Evolutionary conservation across 306 rosid genomes (phyloP).

Genomic region (cucumber (Cucumis sativus)): DNA sequence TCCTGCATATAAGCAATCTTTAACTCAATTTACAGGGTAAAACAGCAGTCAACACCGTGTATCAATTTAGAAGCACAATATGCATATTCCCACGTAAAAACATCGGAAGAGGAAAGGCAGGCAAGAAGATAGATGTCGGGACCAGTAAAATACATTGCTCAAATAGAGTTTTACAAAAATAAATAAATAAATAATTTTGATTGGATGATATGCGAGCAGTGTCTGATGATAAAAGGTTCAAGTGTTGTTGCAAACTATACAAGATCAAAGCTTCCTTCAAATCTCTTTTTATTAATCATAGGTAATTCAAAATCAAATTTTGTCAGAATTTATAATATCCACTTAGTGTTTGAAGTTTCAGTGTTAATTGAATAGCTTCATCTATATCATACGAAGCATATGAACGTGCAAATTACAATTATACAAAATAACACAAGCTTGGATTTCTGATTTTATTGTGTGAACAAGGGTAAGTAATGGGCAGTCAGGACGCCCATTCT

Average conservation of each 20-base stretch:
- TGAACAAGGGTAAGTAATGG: background rate
- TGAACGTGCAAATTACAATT: background rate
- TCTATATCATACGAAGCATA: background rate
- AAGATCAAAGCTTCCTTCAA: background rate
- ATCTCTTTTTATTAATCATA: background rate
- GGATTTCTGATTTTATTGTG: background rate
- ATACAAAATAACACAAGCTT: background rate
- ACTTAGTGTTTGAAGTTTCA: background rate
- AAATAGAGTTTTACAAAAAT: background rate
- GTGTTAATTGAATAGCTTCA: background rate
- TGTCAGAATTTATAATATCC: background rate
- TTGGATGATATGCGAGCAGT: background rate
- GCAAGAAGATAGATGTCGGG: background rate
- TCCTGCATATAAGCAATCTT: constrained; percentile 43
- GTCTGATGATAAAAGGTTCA: background rate
- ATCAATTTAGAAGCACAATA: background rate
- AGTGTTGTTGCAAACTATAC: background rate
- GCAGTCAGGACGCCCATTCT: background rate
- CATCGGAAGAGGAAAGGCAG: background rate
- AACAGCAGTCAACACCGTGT: background rate
- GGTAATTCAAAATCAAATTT: background rate
- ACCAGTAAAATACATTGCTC: background rate
- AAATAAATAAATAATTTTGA: background rate
- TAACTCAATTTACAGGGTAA: constrained; percentile 2
- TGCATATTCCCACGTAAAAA: background rate